Conservation (phyloP, 1,284 basidiomycete genomes). For the Mrakiaceae sp. region DNA sequence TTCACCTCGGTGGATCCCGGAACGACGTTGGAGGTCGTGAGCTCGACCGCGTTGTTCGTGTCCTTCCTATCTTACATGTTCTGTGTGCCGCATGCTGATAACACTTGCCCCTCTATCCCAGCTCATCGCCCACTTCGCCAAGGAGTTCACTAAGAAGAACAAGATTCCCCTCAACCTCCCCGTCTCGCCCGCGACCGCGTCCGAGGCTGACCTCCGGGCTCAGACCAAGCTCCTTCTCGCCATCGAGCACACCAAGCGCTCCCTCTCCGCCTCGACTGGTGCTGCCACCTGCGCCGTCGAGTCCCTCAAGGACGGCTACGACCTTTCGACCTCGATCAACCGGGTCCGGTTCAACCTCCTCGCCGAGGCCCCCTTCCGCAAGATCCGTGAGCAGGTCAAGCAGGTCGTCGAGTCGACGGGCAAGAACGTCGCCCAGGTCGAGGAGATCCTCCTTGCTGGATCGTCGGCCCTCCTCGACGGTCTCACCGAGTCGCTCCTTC, state of each 20-base stretch:
- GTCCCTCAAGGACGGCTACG: conserved; percentile 85
- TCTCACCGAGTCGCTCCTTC: conserved; percentile 59
- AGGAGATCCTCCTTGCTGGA: conserved; percentile 84
- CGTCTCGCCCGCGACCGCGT: conserved; percentile 45
- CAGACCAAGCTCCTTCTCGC: conserved; percentile 88
- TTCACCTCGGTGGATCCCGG: conserved; percentile 39
- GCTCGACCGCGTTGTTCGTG: conserved; percentile 36
- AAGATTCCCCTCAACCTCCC: conserved; percentile 59
- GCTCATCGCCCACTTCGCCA: conserved; percentile 82
- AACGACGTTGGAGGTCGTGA: conserved; percentile 44
- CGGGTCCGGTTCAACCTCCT: conserved; percentile 88
- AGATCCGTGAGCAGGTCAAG: conserved; percentile 52
- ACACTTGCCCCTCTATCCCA: conserved; percentile 34
- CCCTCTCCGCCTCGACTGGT: conserved; percentile 73
- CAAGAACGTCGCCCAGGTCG: conserved; percentile 66
- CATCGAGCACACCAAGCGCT: conserved; percentile 90
- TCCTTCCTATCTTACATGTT: neutral
- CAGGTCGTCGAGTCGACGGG: conserved; percentile 51
- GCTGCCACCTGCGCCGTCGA: conserved; percentile 85
- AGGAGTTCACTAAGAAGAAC: conserved; percentile 96
- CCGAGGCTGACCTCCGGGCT: conserved; percentile 61
- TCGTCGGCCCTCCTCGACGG: conserved; percentile 78
- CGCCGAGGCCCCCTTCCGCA: conserved; percentile 57
- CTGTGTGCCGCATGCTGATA: neutral
- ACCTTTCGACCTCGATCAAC: conserved; percentile 88